A percentile compares a stretch with the other conserved stretches of the same genome.
Evolutionary conservation across 331 rosid species (phyloP).

Genomic region (Spiraea crenata): DNA sequence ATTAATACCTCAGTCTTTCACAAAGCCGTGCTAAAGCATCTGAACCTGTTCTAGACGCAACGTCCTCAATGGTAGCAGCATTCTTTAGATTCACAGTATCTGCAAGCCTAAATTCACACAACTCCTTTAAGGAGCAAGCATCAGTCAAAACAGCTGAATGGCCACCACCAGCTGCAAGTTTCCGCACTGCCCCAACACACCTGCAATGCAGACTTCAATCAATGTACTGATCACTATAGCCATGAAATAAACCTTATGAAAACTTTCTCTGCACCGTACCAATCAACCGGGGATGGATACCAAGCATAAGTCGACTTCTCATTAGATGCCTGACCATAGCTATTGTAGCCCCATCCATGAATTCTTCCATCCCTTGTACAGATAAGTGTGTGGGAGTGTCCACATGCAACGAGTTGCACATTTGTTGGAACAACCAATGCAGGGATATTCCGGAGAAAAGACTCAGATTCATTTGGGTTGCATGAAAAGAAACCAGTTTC

Average conservation of each 20-base stretch:
- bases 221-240: constrained; percentile 16
- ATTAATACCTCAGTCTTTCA: constrained; percentile 69
- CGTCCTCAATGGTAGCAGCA: constrained; percentile 66
- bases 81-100: constrained; percentile 62
- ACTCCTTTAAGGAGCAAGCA: constrained; percentile 87
- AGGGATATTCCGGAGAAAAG: constrained; percentile 74
- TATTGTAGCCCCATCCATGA: constrained; percentile 97
- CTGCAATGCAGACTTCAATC: constrained; percentile 36
- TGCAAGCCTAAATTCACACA: constrained; percentile 86
- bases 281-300: constrained; percentile 95
- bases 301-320: constrained; percentile 87
- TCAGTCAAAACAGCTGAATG: constrained; percentile 95
- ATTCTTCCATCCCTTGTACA: constrained; percentile 75
- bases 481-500: constrained; percentile 78
- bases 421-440: constrained; percentile 70
- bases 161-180: constrained; percentile 98
- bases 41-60: constrained; percentile 84
- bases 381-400: constrained; percentile 88
- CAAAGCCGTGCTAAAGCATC: constrained; percentile 93
- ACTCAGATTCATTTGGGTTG: constrained; percentile 47
- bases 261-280: constrained; percentile 43
- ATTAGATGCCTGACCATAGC: constrained; percentile 93
- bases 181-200: constrained; percentile 91
- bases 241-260: constrained; percentile 16
- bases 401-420: constrained; percentile 82